These are phyloP conservation scores for Colletotrichum caudatum DNA, from an alignment of 2,329 filamentous ascomycete species.

Conservation along the genomic window DNA sequence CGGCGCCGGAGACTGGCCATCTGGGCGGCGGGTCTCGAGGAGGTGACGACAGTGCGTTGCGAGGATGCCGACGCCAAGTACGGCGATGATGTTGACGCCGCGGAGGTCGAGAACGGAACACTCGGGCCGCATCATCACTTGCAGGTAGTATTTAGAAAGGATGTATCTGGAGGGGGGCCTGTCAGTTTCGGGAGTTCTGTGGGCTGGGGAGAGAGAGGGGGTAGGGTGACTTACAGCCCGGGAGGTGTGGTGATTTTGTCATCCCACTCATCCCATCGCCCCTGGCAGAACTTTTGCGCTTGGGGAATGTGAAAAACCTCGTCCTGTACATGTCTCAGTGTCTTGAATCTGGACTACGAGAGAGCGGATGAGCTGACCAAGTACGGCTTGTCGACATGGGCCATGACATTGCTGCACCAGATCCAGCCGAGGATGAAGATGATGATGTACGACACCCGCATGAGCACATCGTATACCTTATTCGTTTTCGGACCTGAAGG, in stretches of 20 bases:
- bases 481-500: constrained; percentile 30
- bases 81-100: constrained; percentile 61
- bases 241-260: constrained; percentile 98
- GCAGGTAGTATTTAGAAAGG: constrained; percentile 54
- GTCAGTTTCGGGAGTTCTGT: not conserved
- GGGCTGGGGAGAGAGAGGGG: not conserved
- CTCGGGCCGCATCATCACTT: constrained; percentile 38
- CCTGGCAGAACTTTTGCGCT: constrained; percentile 85
- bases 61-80: constrained; percentile 57
- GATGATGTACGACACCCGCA: constrained; percentile 36
- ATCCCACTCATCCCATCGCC: constrained; percentile 85
- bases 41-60: constrained; percentile 65
- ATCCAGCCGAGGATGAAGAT: constrained; percentile 48
- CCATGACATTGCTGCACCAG: constrained; percentile 56
- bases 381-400: constrained; percentile 64
- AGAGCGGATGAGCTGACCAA: constrained; percentile 54
- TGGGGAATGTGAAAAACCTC: constrained; percentile 93
- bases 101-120: constrained; percentile 61
- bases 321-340: constrained; percentile 64
- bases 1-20: constrained; percentile 20
- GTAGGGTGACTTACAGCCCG: constrained; percentile 70
- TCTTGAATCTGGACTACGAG: fast-evolving
- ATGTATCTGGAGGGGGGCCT: constrained; percentile 55
- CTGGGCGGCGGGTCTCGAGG: constrained; percentile 57
- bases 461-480: constrained; percentile 35